phyloP scores from a whole-genome alignment of 371 early-diverging fungal species.

The Thermomucor indicae-seudaticae region DNA sequence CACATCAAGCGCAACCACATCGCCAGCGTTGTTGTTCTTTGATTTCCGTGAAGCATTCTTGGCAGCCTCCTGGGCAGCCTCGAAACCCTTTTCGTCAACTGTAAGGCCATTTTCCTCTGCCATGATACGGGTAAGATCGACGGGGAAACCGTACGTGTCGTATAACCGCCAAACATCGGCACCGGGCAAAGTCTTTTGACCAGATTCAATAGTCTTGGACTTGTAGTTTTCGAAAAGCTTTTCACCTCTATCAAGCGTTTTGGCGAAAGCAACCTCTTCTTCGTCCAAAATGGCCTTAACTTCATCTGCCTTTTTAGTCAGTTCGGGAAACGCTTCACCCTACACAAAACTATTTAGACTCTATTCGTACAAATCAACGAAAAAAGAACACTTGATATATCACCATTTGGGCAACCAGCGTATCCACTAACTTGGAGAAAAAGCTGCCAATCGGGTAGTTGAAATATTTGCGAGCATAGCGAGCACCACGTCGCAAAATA shows the following conservation, averaged over 20 bases:
- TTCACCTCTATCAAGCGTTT: slow-evolving; percentile 98
- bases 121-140: slow-evolving; percentile 98
- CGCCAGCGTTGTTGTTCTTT: slow-evolving; percentile 54
- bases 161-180: slow-evolving; percentile 97
- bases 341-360: slow-evolving; percentile 2
- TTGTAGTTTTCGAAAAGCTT: slow-evolving; percentile 87
- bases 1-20: slow-evolving; percentile 81
- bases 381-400: background rate
- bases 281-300: slow-evolving; percentile 93
- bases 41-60: slow-evolving; percentile 76
- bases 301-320: slow-evolving; percentile 65
- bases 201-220: slow-evolving; percentile 63
- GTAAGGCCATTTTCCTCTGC: slow-evolving; percentile 93
- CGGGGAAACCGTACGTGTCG: slow-evolving; percentile 99
- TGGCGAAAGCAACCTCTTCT: slow-evolving; percentile 96
- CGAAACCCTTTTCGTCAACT: slow-evolving; percentile 88
- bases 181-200: slow-evolving; percentile 69
- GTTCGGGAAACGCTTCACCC: slow-evolving; percentile 88
- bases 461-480: slow-evolving; percentile 95
- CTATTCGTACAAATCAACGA: background rate
- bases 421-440: slow-evolving; percentile 89
- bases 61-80: slow-evolving; percentile 78
- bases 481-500: slow-evolving; percentile 96
- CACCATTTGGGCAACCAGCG: slow-evolving; percentile 76
- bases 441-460: slow-evolving; percentile 86